These are phyloP conservation scores for Nicotiana undulata DNA, from an alignment of 257 asterid species.

Conservation along the genomic window DNA sequence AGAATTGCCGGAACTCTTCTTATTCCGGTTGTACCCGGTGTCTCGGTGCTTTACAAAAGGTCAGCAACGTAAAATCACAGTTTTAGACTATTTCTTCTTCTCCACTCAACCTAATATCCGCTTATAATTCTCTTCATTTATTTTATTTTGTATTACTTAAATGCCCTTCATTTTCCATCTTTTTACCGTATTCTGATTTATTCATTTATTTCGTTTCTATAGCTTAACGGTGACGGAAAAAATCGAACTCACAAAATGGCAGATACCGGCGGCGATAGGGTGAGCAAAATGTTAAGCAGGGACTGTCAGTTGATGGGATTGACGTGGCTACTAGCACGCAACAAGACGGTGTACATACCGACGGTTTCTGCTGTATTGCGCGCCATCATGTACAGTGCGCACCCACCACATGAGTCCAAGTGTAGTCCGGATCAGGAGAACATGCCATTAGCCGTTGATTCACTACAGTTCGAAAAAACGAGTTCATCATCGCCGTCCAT, in stretches of 20 bases:
- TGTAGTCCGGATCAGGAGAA: conserved; percentile 99
- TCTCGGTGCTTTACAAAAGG: conserved; percentile 87
- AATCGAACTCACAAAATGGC: conserved; percentile 41
- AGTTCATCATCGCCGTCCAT: conserved; percentile 25
- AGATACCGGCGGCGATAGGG: conserved; percentile 41
- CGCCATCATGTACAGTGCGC: conserved; percentile 92
- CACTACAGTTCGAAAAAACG: conserved; percentile 64
- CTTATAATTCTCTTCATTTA: conserved; percentile 17
- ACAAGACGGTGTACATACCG: conserved; percentile 96
- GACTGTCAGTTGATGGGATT: conserved; percentile 98
- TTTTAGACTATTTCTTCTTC: not conserved
- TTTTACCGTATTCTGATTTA: not conserved
- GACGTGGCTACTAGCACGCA: conserved; percentile 95
- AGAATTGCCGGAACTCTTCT: conserved; percentile 63
- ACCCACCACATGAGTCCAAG: conserved; percentile 68
- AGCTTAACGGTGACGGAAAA: conserved; percentile 67
- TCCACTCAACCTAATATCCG: conserved; percentile 18
- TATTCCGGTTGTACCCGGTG: conserved; percentile 85
- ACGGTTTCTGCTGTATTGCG: conserved; percentile 98
- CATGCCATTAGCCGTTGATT: conserved; percentile 98
- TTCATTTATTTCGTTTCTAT: not conserved
- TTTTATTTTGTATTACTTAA: not conserved
- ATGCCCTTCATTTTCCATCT: not conserved
- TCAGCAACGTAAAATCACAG: conserved; percentile 19
- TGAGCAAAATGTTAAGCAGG: conserved; percentile 57